Evolutionary conservation across 495 filamentous ascomycete species (phyloP).

Genomic region (Schizothecium vesticola): DNA sequence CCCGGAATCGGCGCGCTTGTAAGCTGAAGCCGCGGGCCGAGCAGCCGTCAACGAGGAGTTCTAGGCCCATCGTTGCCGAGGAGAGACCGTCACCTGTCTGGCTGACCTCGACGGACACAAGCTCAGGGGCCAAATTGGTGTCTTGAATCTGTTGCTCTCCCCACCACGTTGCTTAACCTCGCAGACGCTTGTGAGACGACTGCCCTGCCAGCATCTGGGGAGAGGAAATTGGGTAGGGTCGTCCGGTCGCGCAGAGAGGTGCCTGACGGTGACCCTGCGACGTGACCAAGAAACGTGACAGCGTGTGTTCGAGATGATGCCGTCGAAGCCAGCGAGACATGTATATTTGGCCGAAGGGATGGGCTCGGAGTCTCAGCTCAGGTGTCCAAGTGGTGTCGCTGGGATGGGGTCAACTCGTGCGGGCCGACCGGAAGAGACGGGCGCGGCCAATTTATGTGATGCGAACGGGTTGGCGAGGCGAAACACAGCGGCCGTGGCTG

Average conservation of each 20-base stretch:
- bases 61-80: background rate
- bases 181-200: background rate
- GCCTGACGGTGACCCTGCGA: background rate
- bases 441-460: conserved; percentile 15
- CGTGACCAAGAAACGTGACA: background rate
- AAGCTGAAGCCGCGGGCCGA: background rate
- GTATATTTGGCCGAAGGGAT: background rate
- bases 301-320: background rate
- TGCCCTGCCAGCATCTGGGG: background rate
- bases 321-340: background rate
- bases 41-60: background rate
- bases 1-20: background rate
- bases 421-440: background rate
- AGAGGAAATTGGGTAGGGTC: background rate
- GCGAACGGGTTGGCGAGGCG: background rate
- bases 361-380: background rate
- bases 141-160: background rate
- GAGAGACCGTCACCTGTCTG: background rate
- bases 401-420: background rate
- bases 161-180: background rate
- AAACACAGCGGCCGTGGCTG: background rate
- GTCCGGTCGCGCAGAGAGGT: background rate
- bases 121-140: background rate
- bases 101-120: background rate
- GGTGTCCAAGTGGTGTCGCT: background rate